Base-by-base conservation (phyloP, 108 stramenopile genomes). In the Cyclotella sp. region DNA sequence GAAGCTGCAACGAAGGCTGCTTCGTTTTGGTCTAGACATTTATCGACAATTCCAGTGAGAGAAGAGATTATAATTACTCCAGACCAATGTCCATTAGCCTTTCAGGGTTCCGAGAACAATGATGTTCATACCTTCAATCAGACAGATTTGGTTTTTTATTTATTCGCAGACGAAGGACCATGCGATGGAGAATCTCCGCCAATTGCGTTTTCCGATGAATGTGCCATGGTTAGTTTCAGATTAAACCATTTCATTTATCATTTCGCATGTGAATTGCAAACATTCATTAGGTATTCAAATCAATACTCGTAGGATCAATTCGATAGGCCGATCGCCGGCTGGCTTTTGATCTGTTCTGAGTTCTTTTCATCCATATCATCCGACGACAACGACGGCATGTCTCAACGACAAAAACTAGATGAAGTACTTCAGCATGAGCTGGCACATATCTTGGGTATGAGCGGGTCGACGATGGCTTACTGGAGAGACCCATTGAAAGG, bases 341-440 rank as follows among this genome's bases (percentile, higher is more conserved):
- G 68, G 68, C 13, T 68, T n/a, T 26, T 68, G 22, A 10, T 68
- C 21, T 68, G 68, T 27, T 49, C 68, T n/a, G 29, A 28, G 10
- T 19, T 30, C 30, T 68, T 68, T 19, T 30, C 29, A 27, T 51
- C 68, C 9, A 53, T 68, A 30, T 18, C 49, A 19, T 18, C n/a
- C 28, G 21, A 39, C 51, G 30, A 18, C 43, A 65, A 12, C 11
- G 41, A 57, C 6, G 63, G 63, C 15, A 28, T 9, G 15, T 29
- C 43, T 0, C 55, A 67, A 45, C 64, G 55, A 22, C 63, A 66
- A 54, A 75, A 64, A 55, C 39, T 75, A 46, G 54, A 75, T 66
- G 74, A 75, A 51, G 74, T 75, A 45, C 52, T 75, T 40, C 74
- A 67, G 46, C 74, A 75, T 66, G 74, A 75, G 47, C 45, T 59